These are phyloP conservation scores for Zizania palustris DNA, from an alignment of 202 grass and related monocot genomes.

Conservation along the genomic window DNA sequence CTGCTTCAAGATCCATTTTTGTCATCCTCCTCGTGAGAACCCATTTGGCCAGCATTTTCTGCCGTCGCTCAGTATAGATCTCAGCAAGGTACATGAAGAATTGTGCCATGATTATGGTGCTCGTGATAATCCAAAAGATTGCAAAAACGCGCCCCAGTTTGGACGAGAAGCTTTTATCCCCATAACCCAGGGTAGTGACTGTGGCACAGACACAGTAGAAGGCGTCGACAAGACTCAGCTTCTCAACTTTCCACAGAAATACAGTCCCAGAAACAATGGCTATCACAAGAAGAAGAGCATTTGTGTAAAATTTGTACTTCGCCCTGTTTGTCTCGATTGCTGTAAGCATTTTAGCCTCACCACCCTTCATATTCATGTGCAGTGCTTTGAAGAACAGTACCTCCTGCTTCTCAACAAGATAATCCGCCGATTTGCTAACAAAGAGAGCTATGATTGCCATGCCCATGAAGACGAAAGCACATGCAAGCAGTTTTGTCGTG, in stretches of 20 bases:
- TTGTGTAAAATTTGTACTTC: conserved; percentile 86
- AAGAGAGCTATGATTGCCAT: conserved; percentile 73
- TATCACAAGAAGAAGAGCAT: conserved; percentile 48
- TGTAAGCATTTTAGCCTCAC: conserved; percentile 58
- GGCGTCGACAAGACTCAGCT: conserved; percentile 74
- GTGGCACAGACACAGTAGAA: conserved; percentile 93
- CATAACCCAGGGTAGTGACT: conserved; percentile 89
- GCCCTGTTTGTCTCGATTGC: conserved; percentile 66
- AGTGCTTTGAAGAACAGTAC: conserved; percentile 78
- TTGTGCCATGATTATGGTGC: conserved; percentile 77
- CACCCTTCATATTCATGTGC: conserved; percentile 58
- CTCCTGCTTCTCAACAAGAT: conserved; percentile 95
- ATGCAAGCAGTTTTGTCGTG: conserved; percentile 71
- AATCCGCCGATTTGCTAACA: conserved; percentile 77
- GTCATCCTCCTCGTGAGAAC: conserved; percentile 79
- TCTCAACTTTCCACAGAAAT: conserved; percentile 88
- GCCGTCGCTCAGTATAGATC: conserved; percentile 64
- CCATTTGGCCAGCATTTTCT: conserved; percentile 88
- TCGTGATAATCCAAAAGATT: conserved; percentile 78
- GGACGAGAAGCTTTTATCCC: conserved; percentile 82
- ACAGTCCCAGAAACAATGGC: conserved; percentile 53
- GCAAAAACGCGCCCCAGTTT: conserved; percentile 71
- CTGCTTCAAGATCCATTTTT: conserved; percentile 80
- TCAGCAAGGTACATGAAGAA: conserved; percentile 92
- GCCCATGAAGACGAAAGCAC: conserved; percentile 77